These are phyloP conservation scores for Colletotrichum phormii DNA, from an alignment of 2,329 filamentous ascomycete genomes.

Conservation along the genomic window DNA sequence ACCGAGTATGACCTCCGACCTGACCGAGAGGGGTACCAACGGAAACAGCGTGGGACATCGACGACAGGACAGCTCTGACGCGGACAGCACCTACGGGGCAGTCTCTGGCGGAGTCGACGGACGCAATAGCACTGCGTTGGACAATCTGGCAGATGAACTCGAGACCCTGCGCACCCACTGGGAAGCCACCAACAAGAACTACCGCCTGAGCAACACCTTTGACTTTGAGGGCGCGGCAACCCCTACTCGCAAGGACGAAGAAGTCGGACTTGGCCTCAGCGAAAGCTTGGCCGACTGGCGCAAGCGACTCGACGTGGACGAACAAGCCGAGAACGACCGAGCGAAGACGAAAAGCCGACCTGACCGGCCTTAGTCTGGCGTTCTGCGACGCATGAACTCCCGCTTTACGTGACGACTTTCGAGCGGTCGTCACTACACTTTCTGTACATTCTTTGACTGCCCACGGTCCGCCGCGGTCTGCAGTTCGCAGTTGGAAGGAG, in stretches of 20 bases:
- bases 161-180: constrained; percentile 91
- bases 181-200: constrained; percentile 96
- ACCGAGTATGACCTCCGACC: constrained; percentile 64
- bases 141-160: constrained; percentile 91
- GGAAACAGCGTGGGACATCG: constrained; percentile 54
- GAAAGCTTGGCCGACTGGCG: constrained; percentile 84
- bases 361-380: constrained; percentile 38
- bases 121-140: constrained; percentile 77
- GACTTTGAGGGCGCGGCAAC: constrained; percentile 74
- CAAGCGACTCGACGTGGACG: constrained; percentile 74
- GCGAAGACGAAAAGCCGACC: constrained; percentile 37
- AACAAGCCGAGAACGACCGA: constrained; percentile 41
- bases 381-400: constrained; percentile 38
- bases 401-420: constrained; percentile 30
- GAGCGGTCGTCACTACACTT: constrained; percentile 19
- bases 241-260: constrained; percentile 56
- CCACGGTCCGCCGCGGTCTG: neutral
- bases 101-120: constrained; percentile 56
- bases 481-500: constrained; percentile 21
- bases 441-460: constrained; percentile 32
- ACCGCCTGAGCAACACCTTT: constrained; percentile 88
- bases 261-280: constrained; percentile 65
- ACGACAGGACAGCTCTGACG: constrained; percentile 68
- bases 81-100: constrained; percentile 72
- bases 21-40: constrained; percentile 46